phyloP scores from a whole-genome alignment of 2,329 filamentous ascomycete species.

The Colletotrichum lupini region DNA sequence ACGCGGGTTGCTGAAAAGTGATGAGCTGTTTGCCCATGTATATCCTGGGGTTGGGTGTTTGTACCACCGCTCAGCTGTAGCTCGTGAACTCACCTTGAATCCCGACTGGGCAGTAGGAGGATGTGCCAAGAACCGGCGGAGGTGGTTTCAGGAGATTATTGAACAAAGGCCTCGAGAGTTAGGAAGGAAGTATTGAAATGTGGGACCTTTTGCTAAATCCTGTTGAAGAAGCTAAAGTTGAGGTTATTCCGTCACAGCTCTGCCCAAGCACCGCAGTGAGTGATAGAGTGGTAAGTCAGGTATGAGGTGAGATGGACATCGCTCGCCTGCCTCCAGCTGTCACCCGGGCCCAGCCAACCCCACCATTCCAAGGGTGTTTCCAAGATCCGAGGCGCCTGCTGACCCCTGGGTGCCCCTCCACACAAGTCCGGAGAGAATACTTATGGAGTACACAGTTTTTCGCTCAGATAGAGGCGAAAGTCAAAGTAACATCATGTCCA shows the following conservation, averaged over 20 bases:
- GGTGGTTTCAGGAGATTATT: background rate
- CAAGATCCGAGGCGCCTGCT: slow-evolving; percentile 33
- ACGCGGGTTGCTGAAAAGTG: background rate
- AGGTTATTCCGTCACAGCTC: background rate
- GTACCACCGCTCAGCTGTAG: background rate
- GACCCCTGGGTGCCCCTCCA: slow-evolving; percentile 26
- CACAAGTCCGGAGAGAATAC: slow-evolving; percentile 7
- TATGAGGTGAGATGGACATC: background rate
- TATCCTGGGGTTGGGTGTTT: background rate
- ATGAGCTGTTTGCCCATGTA: background rate
- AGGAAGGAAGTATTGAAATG: background rate
- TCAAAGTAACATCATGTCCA: background rate
- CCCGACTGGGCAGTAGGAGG: background rate
- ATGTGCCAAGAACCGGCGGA: background rate
- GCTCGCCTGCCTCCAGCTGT: background rate
- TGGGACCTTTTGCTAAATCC: background rate
- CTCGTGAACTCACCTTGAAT: background rate
- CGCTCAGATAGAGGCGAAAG: accelerated
- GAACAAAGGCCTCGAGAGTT: background rate
- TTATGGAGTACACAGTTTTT: background rate
- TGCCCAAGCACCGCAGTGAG: background rate
- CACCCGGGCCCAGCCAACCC: slow-evolving; percentile 18
- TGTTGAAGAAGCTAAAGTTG: background rate
- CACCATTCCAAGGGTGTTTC: slow-evolving; percentile 33
- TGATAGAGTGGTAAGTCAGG: background rate